Evolutionary conservation across 768 basidiomycete species (phyloP).

Genomic region (Coprinellus micaceus): DNA sequence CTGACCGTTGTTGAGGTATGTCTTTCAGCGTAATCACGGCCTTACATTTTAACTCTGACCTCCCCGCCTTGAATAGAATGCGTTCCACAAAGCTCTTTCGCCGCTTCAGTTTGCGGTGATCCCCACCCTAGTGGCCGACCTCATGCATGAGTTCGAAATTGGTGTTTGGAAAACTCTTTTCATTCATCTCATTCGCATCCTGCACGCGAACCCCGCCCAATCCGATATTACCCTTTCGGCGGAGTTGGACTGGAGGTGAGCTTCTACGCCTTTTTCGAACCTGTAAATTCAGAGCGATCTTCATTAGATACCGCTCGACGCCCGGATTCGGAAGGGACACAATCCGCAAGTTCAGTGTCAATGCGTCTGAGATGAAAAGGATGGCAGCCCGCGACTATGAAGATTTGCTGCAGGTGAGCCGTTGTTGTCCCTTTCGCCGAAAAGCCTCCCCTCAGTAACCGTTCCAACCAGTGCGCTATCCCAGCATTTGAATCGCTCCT

Average conservation of each 20-base stretch:
- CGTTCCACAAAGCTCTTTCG: neutral
- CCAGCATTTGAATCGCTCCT: constrained; percentile 9
- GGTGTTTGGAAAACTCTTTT: constrained; percentile 35
- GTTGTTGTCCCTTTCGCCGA: too few species aligned
- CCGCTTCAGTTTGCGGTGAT: constrained; percentile 13
- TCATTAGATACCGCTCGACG: constrained; percentile 2
- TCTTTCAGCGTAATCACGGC: too few species aligned
- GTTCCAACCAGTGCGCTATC: constrained; percentile 6
- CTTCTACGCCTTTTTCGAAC: neutral
- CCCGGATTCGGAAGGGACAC: constrained; percentile 2
- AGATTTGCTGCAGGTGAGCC: constrained; percentile 29
- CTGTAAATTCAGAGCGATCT: constrained; percentile 11
- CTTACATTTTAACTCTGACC: neutral
- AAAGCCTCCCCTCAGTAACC: neutral
- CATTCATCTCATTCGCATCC: constrained; percentile 31
- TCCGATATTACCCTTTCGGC: constrained; percentile 17
- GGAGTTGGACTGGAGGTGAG: constrained; percentile 23
- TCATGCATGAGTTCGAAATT: constrained; percentile 37
- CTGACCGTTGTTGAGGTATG: too few species aligned
- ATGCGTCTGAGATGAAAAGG: constrained; percentile 24
- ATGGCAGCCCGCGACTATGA: constrained; percentile 30
- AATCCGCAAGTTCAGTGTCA: constrained; percentile 23
- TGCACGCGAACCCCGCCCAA: constrained; percentile 17
- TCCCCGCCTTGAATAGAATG: neutral
- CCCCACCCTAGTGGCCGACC: constrained; percentile 25